Conservation (phyloP, 2,329 filamentous ascomycete species). For the Trichoderma atrobrunneum region DNA sequence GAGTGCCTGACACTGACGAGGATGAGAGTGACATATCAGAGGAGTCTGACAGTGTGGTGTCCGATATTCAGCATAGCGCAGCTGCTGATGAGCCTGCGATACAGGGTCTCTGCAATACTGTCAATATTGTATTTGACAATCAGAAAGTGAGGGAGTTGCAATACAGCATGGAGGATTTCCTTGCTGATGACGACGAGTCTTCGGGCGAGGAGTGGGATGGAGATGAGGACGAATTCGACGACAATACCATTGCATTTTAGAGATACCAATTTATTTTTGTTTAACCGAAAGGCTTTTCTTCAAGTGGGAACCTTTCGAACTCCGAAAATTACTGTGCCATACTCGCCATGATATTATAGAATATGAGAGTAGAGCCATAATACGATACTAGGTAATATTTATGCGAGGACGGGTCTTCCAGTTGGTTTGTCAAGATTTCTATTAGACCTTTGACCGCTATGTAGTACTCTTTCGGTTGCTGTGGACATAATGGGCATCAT, state of each 20-base stretch:
- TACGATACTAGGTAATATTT: neutral
- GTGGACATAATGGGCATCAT: too few species aligned
- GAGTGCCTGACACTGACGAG: conserved; percentile 46
- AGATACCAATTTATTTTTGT: neutral
- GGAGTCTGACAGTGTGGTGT: conserved; percentile 17
- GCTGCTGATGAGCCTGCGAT: conserved; percentile 36
- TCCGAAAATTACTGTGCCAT: neutral
- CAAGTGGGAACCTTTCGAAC: neutral
- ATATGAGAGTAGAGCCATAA: neutral
- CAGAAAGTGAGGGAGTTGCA: conserved; percentile 67
- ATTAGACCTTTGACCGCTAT: too few species aligned
- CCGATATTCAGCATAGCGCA: neutral
- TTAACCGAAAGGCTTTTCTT: neutral
- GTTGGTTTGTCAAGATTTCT: too few species aligned
- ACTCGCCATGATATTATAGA: neutral
- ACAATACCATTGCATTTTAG: conserved; percentile 27
- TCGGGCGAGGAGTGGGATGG: conserved; percentile 61
- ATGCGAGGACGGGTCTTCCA: neutral
- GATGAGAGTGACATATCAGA: conserved; percentile 38
- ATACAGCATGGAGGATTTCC: conserved; percentile 69
- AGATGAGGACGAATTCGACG: conserved; percentile 50
- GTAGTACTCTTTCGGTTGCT: too few species aligned
- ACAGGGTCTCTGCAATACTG: conserved; percentile 68
- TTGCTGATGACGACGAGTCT: conserved; percentile 49
- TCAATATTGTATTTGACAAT: conserved; percentile 73